Base-by-base conservation (phyloP, 169 alveolate species). In the Cyclospora cayetanensis region DNA sequence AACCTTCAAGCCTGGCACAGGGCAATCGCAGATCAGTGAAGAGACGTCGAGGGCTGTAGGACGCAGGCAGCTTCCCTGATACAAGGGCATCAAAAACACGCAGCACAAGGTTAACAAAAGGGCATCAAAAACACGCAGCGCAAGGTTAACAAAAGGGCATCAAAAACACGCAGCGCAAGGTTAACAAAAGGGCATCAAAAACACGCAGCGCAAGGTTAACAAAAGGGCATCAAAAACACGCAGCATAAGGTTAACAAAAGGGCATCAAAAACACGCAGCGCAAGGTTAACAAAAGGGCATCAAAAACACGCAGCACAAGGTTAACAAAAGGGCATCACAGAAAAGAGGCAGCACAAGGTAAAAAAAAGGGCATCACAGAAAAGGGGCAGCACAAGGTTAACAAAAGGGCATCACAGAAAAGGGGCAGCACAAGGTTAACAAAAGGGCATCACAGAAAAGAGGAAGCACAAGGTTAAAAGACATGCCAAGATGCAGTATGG, bases 11-110 rank as follows among this genome's bases (percentile, higher is more conserved):
- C 92, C 92, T 0, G 52, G 72, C 27, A 25, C 68, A 2, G 76
- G 42, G 86, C 92, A 87, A 29, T 46, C 86, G 86, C 92, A 87
- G 27, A 87, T 41, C 31, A 87, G 86, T 5, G 86, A 20, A 2
- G 92, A 87, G 82, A 66, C 82, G 43, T 43, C 74, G 22, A 87
- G 86, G 3, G 92, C 79, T 15, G 79, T 43, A 27, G 92, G 92
- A 4, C 70, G 52, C 70, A 63, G 34, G 1, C 55, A 42, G 37
- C 20, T 35, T 0, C 92, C 92, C 92, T 87, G 86, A 22, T 4
- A 4, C 42, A 41, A 11, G 72, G 50, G 70, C 39, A 46, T 43
- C 88, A 77, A 35, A 66, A 42, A 18, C 35, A 42, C 46, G 43
- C 0, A 43, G 25, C 4, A 63, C 39, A 1, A 12, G 41, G 25